phyloP scores from a whole-genome alignment of 495 filamentous ascomycete genomes.

The Tuber magnatum region DNA sequence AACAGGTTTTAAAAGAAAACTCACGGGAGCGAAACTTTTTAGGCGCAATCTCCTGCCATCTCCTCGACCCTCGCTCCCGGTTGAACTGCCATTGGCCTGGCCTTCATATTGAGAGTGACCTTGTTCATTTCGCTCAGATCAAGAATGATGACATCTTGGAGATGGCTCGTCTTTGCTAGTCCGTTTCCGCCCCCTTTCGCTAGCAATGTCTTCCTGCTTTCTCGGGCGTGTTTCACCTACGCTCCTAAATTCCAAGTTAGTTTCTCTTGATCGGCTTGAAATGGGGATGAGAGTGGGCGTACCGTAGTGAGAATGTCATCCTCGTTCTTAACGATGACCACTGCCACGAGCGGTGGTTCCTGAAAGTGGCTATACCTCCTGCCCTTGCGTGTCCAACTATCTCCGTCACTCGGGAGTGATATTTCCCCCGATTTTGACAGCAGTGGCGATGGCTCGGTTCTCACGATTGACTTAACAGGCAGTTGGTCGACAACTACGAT shows the following conservation, averaged over 20 bases:
- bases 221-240: neutral
- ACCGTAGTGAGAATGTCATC: constrained; percentile 1
- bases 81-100: neutral
- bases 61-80: neutral
- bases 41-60: neutral
- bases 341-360: neutral
- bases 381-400: neutral
- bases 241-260: neutral
- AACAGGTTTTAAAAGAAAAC: neutral
- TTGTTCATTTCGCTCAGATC: neutral
- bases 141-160: neutral
- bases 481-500: neutral
- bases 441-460: neutral
- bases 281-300: neutral
- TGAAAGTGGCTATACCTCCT: neutral
- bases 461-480: neutral
- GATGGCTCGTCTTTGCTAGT: neutral
- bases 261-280: neutral
- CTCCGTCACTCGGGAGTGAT: neutral
- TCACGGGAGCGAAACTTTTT: neutral
- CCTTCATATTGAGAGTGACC: neutral
- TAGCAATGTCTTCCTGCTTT: constrained; percentile 1
- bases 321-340: neutral
- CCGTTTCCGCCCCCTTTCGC: neutral
- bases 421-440: neutral